Evolutionary conservation across 257 asterid genomes (phyloP).

Genomic region (Plectranthus barbatus): DNA sequence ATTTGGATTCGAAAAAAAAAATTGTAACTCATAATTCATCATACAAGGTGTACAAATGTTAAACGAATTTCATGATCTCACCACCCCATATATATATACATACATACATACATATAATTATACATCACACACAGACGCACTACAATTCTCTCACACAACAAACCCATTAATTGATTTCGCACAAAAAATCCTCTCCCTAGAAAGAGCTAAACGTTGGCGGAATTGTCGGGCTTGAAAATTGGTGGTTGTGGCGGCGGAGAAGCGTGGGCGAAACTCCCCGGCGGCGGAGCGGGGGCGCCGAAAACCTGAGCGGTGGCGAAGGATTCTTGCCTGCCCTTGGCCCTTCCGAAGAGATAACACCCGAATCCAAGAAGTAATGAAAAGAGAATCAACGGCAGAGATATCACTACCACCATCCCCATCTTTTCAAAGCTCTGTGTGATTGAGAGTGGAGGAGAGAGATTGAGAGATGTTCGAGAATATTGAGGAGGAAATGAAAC

Average conservation of each 20-base stretch:
- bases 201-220: conserved; percentile 30
- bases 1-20: no score
- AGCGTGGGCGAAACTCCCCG: conserved; percentile 25
- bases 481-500: not conserved
- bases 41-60: no score
- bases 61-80: no score
- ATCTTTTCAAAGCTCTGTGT: conserved; percentile 6
- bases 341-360: conserved; percentile 70
- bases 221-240: conserved; percentile 32
- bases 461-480: not conserved
- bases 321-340: conserved; percentile 67
- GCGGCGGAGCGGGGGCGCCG: conserved; percentile 71
- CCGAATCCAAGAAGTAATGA: conserved; percentile 72
- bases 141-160: not conserved
- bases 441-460: not conserved
- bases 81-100: no score
- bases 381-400: conserved; percentile 69
- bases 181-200: not conserved
- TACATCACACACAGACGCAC: no score
- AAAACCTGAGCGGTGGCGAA: conserved; percentile 63
- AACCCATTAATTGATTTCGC: not conserved
- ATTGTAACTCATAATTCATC: no score
- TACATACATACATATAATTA: no score
- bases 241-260: conserved; percentile 22
- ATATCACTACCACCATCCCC: conserved; percentile 85